phyloP scores from a whole-genome alignment of 2,329 filamentous ascomycete species.

The Botrytis byssoidea region DNA sequence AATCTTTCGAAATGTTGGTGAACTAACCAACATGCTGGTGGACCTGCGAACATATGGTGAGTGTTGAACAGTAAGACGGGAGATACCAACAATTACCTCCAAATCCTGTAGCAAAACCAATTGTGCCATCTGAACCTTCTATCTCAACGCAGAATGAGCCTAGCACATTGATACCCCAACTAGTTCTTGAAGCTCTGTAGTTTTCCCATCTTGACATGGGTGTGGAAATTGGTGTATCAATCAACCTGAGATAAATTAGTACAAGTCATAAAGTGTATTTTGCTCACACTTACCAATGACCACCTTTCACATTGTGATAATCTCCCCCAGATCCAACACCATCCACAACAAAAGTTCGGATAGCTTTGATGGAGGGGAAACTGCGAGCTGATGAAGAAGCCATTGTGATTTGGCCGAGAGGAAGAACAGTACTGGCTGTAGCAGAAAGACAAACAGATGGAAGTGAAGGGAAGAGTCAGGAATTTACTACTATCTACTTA shows the following conservation, averaged over 20 bases:
- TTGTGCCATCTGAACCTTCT: conserved; percentile 84
- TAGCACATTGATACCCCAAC: conserved; percentile 93
- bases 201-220: conserved; percentile 88
- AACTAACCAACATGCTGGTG: conserved; percentile 90
- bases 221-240: conserved; percentile 88
- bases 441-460: neutral
- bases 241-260: conserved; percentile 61
- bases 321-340: conserved; percentile 67
- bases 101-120: conserved; percentile 91
- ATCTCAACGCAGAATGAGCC: conserved; percentile 91
- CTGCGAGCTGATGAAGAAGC: conserved; percentile 32
- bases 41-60: conserved; percentile 49
- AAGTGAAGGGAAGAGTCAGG: neutral
- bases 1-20: conserved; percentile 93
- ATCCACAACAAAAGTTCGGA: conserved; percentile 70
- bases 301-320: conserved; percentile 86
- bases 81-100: conserved; percentile 54
- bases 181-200: conserved; percentile 83
- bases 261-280: neutral
- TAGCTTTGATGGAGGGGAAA: conserved; percentile 74
- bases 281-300: conserved; percentile 56
- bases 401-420: conserved; percentile 25
- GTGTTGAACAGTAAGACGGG: conserved; percentile 8
- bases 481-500: neutral
- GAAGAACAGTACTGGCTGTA: conserved; percentile 5